Base-by-base conservation (phyloP, 2,329 filamentous ascomycete genomes). In the Ascochyta viciae-villosae region DNA sequence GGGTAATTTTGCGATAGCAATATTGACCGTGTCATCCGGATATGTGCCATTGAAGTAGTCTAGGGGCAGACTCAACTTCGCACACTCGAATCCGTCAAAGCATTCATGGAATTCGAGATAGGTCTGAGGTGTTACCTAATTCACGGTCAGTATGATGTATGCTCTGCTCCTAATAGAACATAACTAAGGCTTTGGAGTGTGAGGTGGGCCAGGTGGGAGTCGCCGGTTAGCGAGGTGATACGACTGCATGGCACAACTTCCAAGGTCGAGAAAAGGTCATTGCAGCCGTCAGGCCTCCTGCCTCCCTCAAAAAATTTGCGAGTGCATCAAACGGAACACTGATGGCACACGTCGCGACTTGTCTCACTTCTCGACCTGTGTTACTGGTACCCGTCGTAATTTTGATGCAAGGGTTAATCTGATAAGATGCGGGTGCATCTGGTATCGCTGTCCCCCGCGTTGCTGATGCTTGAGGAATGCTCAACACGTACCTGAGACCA, bases 31-130 rank as follows among this genome's bases (percentile, higher is more conserved):
- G 7, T 61, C 51, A 41, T 71, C 54, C 2, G 66, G 65, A 48
- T 70, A 60, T 2, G 69, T 73, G 48, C 70, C 72, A 43, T 76
- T 75, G 64, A 74, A 75, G 57, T 74, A 74, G 55, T 76, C 74
- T 13, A 75, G 55, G 27, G 74, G 74, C 13, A 76, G 48, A 41
- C 70, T 67, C 16, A 76, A 50, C 55, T 71, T 74, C 13, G 74
- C 72, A 46, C 74, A 76, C 58, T 74, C 61, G 38, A 74, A 72
- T 9, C 46, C 58, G 41, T 60, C 56, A 52, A 65, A 72, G 54
- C 74, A 76, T 9, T 67, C 52, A 44, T 70, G 64, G 46, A 76
- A 76, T 19, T 68, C 51, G 5, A 76, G 52, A 15, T 66, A 24
- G 34, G 70, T 61, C 24, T 58, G 63, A 4, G 69, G 54, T 34